Conservation (phyloP, 345 rosid species). For the Ceriops zippeliana region DNA sequence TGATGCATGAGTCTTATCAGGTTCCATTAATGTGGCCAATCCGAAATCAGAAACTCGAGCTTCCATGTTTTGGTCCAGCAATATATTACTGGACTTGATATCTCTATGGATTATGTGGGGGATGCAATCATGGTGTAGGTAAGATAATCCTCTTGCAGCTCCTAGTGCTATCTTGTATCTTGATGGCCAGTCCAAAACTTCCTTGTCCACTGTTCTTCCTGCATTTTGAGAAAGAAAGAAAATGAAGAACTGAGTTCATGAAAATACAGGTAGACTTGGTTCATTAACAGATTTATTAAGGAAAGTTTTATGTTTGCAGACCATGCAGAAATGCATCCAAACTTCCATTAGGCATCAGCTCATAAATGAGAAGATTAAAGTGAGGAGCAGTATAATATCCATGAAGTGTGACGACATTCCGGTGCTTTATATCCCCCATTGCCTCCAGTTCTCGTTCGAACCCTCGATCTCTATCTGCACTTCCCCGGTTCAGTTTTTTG, state of each 20-base stretch:
- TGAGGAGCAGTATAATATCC: slow-evolving; percentile 63
- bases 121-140: slow-evolving; percentile 85
- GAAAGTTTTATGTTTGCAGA: slow-evolving; percentile 4
- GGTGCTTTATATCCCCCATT: slow-evolving; percentile 85
- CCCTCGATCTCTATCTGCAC: slow-evolving; percentile 63
- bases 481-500: slow-evolving; percentile 68
- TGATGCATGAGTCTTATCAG: slow-evolving; percentile 80
- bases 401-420: slow-evolving; percentile 75
- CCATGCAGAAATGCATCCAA: slow-evolving; percentile 60
- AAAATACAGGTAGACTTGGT: not conserved
- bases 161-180: slow-evolving; percentile 73
- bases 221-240: slow-evolving; percentile 9
- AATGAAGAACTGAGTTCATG: not conserved
- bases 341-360: slow-evolving; percentile 86
- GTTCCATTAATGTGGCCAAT: slow-evolving; percentile 74
- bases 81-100: slow-evolving; percentile 74
- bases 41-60: slow-evolving; percentile 86
- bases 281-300: no score
- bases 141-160: slow-evolving; percentile 81
- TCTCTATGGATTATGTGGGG: slow-evolving; percentile 91
- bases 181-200: slow-evolving; percentile 54
- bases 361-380: slow-evolving; percentile 75
- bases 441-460: slow-evolving; percentile 77
- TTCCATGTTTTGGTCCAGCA: slow-evolving; percentile 80
- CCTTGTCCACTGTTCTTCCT: slow-evolving; percentile 44